Conservation (phyloP, 2,329 filamentous ascomycete species). For the Penicillium corylophilum region DNA sequence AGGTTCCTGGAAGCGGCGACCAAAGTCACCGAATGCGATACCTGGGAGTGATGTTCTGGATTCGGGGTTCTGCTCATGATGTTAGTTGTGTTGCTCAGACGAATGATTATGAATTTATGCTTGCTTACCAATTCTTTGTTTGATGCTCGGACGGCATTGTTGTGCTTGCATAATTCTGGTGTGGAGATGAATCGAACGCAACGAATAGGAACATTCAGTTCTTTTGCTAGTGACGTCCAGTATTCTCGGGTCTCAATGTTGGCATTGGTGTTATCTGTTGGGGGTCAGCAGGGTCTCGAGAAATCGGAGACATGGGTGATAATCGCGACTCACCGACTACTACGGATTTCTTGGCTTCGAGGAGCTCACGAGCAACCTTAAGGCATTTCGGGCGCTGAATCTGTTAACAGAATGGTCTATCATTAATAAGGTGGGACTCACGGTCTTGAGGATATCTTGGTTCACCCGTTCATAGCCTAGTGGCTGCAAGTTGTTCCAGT, state of each 20-base stretch:
- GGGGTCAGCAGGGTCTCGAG: slow-evolving; percentile 12
- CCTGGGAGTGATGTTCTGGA: slow-evolving; percentile 69
- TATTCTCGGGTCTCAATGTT: slow-evolving; percentile 72
- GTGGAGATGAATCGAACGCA: slow-evolving; percentile 82
- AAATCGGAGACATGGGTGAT: no score
- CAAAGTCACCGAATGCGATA: slow-evolving; percentile 76
- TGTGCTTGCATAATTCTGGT: slow-evolving; percentile 73
- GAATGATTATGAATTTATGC: background rate
- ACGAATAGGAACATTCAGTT: slow-evolving; percentile 70
- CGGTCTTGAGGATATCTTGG: slow-evolving; percentile 80
- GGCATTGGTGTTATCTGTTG: slow-evolving; percentile 92
- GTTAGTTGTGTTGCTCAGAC: background rate
- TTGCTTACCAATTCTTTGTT: slow-evolving; percentile 43
- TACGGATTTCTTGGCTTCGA: slow-evolving; percentile 67
- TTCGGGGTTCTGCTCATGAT: slow-evolving; percentile 67
- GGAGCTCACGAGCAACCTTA: slow-evolving; percentile 65
- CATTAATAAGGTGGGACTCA: slow-evolving; percentile 26
- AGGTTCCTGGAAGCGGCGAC: slow-evolving; percentile 71
- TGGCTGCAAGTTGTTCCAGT: slow-evolving; percentile 72
- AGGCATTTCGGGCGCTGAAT: slow-evolving; percentile 62
- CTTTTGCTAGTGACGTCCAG: slow-evolving; percentile 74
- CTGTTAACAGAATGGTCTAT: background rate
- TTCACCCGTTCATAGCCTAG: slow-evolving; percentile 83
- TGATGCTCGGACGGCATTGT: slow-evolving; percentile 77
- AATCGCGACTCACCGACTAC: slow-evolving; percentile 66